Percentiles rank a stretch among this genome's conserved stretches.
Evolutionary conservation across 2,329 filamentous ascomycete species (phyloP).

Genomic region (Neophaeococcomyces aloes): DNA sequence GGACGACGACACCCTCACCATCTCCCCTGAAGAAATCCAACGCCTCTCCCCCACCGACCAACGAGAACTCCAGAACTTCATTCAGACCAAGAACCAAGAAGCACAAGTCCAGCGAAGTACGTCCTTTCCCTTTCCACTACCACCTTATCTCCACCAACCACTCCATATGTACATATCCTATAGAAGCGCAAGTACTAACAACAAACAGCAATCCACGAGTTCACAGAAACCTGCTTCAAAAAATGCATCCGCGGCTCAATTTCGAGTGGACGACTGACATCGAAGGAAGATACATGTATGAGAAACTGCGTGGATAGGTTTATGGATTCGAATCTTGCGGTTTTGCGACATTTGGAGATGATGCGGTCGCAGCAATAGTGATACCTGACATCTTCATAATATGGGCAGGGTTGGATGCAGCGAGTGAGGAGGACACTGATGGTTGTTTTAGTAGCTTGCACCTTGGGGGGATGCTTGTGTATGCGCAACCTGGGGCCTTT

Average conservation of each 20-base stretch:
- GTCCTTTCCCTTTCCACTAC: slow-evolving; percentile 13
- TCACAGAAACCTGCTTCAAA: slow-evolving; percentile 78
- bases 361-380: slow-evolving; percentile 37
- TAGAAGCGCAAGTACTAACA: no score
- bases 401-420: neutral
- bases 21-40: slow-evolving; percentile 17
- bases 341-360: slow-evolving; percentile 73
- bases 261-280: slow-evolving; percentile 61
- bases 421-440: neutral
- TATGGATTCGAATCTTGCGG: slow-evolving; percentile 74
- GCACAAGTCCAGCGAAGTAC: slow-evolving; percentile 46
- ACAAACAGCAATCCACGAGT: slow-evolving; percentile 53
- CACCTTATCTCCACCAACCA: neutral
- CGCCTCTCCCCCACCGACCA: slow-evolving; percentile 69
- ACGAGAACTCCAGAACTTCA: slow-evolving; percentile 75
- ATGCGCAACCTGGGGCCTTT: no score
- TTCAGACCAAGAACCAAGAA: slow-evolving; percentile 76
- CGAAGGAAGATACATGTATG: slow-evolving; percentile 69
- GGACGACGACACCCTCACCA: slow-evolving; percentile 18
- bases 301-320: slow-evolving; percentile 90
- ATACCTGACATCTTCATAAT: no score
- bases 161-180: no score
- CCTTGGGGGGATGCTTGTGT: no score
- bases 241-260: slow-evolving; percentile 78
- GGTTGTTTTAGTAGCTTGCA: no score